Base-by-base conservation (phyloP, 2,329 filamentous ascomycete species). In the Fusarium multiceps region DNA sequence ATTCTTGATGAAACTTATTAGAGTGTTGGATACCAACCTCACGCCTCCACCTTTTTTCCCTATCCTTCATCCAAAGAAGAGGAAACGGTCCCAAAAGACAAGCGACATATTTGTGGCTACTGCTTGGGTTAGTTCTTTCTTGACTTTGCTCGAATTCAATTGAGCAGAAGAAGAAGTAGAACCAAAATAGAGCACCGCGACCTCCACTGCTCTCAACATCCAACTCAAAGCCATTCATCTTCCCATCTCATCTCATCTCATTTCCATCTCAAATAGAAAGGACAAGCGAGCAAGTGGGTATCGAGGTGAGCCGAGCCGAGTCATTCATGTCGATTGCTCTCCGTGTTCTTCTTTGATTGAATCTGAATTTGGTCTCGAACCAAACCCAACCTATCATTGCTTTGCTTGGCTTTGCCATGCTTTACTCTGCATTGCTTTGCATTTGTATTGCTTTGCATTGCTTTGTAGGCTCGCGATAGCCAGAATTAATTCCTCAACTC, bases 261-360 rank as follows among this genome's bases (percentile, higher is more conserved):
- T n/a, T 37, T 37, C 10, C 18, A 37, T 51, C 32, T 51, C 62
- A 55, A 61, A 28, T 41, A 66, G 61, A 65, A 66, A 60, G 45
- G 55, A 63, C 56, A 71, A 51, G 57, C 55, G 70, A 69, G 70
- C 64, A 64, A 72, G 69, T 71, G 66, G 66, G 70, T 74, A 74
- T 70, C 61, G 75, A 71, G 68, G 68, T 71, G 68, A 78, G 77
- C 77, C 77, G 73, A 78, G 76, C 72, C 68, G 68, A 75, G 70
- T 74, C 66, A 74, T 77, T 77, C 75, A 77, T 75, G 63, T 74
- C 75, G 69, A 76, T 74, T 74, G 66, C 69, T 68, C 69, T 72
- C 71, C 66, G 65, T 68, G 66, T 69, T 62, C 66, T 69, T 71
- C 68, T 71, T 66, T 72, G 65, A 59, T 66, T 72, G 65, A 59